Percentiles rank a stretch among this genome's conserved stretches.
Evolutionary conservation across 306 rosid genomes (phyloP).

Genomic region (Ormosia emarginata): DNA sequence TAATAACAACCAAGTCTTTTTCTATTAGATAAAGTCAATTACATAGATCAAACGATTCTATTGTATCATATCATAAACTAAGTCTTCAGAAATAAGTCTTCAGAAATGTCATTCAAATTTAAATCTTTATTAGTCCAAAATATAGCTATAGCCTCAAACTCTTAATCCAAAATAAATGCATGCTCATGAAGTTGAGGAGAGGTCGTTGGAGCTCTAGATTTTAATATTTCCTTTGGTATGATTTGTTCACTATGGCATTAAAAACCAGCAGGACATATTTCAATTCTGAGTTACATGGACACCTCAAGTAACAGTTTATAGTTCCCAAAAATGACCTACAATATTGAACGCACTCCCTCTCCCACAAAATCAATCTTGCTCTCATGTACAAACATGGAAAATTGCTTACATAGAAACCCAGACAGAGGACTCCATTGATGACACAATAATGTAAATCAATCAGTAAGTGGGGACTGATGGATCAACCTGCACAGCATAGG

Average conservation of each 20-base stretch:
- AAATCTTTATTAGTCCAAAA: too few species aligned
- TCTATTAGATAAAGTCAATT: too few species aligned
- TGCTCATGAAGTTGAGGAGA: background rate
- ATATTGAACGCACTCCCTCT: background rate
- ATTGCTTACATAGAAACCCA: background rate
- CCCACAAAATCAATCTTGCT: conserved; percentile 19
- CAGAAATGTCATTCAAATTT: too few species aligned
- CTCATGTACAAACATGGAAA: conserved; percentile 4
- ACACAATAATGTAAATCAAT: conserved; percentile 32
- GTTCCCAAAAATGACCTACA: background rate
- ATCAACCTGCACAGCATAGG: conserved; percentile 72
- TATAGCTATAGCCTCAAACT: too few species aligned
- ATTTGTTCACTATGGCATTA: background rate
- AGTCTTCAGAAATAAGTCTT: too few species aligned
- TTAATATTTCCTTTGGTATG: background rate
- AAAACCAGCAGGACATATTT: background rate
- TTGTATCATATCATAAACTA: too few species aligned
- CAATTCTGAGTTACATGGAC: background rate
- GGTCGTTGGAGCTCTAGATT: background rate
- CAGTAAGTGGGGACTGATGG: conserved; percentile 84
- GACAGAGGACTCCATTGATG: background rate
- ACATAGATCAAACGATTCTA: too few species aligned
- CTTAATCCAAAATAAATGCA: background rate
- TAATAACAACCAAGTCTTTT: too few species aligned
- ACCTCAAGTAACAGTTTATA: background rate